phyloP scores from a whole-genome alignment of 2,329 filamentous ascomycete species.

The Cladophialophora immunda region DNA sequence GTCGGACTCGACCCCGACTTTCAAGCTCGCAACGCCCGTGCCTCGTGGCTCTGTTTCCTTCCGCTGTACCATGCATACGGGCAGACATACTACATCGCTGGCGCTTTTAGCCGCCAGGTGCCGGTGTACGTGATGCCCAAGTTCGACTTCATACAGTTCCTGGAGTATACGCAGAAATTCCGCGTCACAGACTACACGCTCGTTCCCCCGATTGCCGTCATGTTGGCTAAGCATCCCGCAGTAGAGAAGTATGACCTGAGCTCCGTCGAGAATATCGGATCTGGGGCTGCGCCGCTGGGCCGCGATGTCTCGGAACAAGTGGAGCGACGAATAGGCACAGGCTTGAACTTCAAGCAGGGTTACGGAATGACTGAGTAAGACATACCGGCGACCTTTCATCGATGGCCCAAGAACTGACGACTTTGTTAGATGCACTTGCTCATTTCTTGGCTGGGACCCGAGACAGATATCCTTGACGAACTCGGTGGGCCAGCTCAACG shows the following conservation, averaged over 20 bases:
- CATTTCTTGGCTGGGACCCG: constrained; percentile 71
- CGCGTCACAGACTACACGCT: constrained; percentile 72
- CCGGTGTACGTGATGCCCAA: constrained; percentile 80
- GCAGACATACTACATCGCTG: constrained; percentile 75
- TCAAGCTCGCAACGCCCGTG: constrained; percentile 52
- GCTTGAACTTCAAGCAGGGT: constrained; percentile 70
- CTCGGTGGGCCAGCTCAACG: constrained; percentile 72
- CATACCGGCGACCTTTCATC: not conserved
- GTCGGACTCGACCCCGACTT: constrained; percentile 58
- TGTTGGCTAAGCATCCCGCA: constrained; percentile 75
- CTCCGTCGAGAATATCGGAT: constrained; percentile 66
- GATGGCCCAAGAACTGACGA: not conserved
- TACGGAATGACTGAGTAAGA: constrained; percentile 85
- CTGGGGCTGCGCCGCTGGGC: constrained; percentile 75
- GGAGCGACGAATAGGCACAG: constrained; percentile 63
- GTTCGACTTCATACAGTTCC: constrained; percentile 78
- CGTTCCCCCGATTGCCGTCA: constrained; percentile 79
- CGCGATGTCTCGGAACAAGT: constrained; percentile 66
- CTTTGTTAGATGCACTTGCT: constrained; percentile 66
- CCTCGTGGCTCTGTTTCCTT: constrained; percentile 70
- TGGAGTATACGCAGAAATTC: constrained; percentile 72
- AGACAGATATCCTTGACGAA: constrained; percentile 52
- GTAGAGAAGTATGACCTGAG: constrained; percentile 73
- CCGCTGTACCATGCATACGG: constrained; percentile 80
- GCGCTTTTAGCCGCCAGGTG: constrained; percentile 62